phyloP scores from a whole-genome alignment of 179 eudicot species.

The Silene vulgaris region DNA sequence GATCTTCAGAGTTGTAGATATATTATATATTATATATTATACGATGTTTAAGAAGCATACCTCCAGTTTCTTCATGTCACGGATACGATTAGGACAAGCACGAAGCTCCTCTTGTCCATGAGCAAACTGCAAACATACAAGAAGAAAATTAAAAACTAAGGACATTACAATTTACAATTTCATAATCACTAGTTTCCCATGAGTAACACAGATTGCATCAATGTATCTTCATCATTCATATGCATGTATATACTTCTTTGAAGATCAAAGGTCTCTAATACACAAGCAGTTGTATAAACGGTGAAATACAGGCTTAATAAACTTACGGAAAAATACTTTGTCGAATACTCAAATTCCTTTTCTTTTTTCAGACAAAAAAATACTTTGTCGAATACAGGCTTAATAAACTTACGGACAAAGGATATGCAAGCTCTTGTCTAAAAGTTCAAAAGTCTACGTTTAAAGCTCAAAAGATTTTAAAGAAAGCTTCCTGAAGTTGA shows the following conservation, averaged over 20 bases:
- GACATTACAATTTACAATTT: too few relatives aligned
- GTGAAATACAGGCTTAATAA: neutral
- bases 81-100: constrained; percentile 24
- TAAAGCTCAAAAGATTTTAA: too few relatives aligned
- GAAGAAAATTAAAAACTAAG: neutral
- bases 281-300: neutral
- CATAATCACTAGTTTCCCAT: too few relatives aligned
- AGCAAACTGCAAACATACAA: constrained; percentile 43
- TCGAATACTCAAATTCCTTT: too few relatives aligned
- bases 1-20: neutral
- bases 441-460: too few relatives aligned
- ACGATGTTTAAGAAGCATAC: constrained; percentile 25
- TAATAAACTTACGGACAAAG: too few relatives aligned
- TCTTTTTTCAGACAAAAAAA: too few relatives aligned
- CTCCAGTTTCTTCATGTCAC: constrained; percentile 37
- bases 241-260: neutral
- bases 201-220: neutral
- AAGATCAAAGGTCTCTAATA: neutral
- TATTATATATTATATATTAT: neutral
- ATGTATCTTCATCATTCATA: neutral
- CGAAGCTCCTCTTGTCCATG: constrained; percentile 63
- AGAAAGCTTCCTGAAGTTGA: too few relatives aligned
- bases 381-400: too few relatives aligned
- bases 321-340: too few relatives aligned
- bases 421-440: too few relatives aligned